These are phyloP conservation scores for Heritiera littoralis DNA, from an alignment of 345 rosid genomes.

Conservation along the genomic window DNA sequence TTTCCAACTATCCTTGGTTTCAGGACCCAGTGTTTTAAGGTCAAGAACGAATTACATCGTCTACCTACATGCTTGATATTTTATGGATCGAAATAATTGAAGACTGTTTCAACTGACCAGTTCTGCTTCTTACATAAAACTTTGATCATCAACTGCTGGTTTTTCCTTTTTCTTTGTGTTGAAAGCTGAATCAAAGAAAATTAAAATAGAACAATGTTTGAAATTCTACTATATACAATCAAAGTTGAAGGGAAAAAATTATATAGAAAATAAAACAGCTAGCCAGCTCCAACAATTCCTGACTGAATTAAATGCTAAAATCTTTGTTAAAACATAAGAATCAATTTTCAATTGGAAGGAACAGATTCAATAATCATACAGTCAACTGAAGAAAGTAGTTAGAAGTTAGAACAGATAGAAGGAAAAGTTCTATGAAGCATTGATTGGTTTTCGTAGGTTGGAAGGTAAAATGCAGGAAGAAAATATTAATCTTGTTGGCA, in stretches of 20 bases:
- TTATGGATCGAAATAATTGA: neutral
- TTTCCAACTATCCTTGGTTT: neutral
- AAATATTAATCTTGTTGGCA: neutral
- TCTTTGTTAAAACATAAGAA: neutral
- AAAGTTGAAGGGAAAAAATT: neutral
- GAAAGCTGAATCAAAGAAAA: neutral
- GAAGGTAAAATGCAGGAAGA: neutral
- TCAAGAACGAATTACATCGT: neutral
- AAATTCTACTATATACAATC: neutral
- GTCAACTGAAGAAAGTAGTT: neutral
- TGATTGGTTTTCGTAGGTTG: neutral
- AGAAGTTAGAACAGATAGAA: neutral
- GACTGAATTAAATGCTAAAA: neutral
- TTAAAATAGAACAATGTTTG: neutral
- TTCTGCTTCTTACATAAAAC: neutral
- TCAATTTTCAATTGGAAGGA: neutral
- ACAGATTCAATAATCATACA: neutral
- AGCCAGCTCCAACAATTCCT: neutral
- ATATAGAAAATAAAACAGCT: neutral
- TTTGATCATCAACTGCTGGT: neutral
- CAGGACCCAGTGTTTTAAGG: neutral
- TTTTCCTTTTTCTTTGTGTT: neutral
- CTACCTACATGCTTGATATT: neutral
- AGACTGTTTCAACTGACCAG: slow-evolving; percentile 4
- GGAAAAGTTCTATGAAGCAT: neutral